A percentile compares a stretch with the other conserved stretches of the same genome.
Evolutionary conservation across 1,139 yeast species (phyloP).

Genomic region (Hanseniaspora uvarum): DNA sequence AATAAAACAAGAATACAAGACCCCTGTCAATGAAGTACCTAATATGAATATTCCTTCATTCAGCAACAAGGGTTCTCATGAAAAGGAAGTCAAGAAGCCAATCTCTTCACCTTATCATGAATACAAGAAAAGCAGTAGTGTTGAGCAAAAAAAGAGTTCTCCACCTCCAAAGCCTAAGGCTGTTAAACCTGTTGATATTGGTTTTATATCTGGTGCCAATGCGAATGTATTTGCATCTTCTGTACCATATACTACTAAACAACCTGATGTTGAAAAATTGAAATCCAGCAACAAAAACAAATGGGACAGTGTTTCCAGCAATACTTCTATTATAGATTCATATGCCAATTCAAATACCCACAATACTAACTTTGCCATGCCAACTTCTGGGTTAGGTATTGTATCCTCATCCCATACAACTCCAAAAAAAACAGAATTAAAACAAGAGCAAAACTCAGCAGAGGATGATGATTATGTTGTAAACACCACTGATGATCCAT

Average conservation of each 20-base stretch:
- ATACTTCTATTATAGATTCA: conserved; percentile 11
- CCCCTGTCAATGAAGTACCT: background rate
- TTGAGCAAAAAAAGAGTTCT: background rate
- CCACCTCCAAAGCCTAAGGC: background rate
- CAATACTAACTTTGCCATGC: conserved; percentile 6
- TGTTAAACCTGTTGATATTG: conserved; percentile 12
- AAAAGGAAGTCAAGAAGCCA: background rate
- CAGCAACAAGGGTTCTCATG: background rate
- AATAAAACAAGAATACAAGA: background rate
- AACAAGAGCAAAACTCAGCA: background rate
- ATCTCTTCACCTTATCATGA: conserved; percentile 17
- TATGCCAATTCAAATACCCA: conserved; percentile 5
- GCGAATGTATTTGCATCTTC: conserved; percentile 8
- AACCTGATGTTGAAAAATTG: background rate
- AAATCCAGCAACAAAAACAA: background rate
- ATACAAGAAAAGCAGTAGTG: conserved; percentile 4
- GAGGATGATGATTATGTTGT: conserved; percentile 15
- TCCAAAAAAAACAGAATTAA: background rate
- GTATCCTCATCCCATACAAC: conserved; percentile 7
- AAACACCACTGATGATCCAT: conserved; percentile 19
- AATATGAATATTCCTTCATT: background rate
- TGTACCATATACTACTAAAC: conserved; percentile 1
- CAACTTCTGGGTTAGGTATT: conserved; percentile 14
- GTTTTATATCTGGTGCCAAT: conserved; percentile 8
- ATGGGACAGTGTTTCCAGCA: conserved; percentile 10